Evolutionary conservation across 805 yeast species (phyloP).

Genomic region (Cyberlindnera subsufficiens): DNA sequence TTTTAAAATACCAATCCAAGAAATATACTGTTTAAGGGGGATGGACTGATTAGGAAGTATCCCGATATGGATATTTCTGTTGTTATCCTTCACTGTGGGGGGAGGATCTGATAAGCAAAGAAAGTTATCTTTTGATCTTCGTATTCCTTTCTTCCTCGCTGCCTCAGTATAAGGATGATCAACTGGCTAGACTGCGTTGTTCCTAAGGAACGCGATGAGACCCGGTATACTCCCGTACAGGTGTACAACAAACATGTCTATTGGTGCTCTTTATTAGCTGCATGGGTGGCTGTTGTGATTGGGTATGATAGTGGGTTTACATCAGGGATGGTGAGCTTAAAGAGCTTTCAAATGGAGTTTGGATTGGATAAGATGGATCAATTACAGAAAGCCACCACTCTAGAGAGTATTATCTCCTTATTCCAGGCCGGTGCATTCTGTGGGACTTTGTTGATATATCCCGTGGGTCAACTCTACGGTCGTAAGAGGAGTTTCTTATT

Average conservation of each 20-base stretch:
- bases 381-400: not conserved
- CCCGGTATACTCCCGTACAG: conserved; percentile 5
- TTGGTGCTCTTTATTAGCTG: conserved; percentile 26
- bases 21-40: too few species aligned
- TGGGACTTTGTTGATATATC: conserved; percentile 14
- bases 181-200: not conserved
- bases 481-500: conserved; percentile 7
- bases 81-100: too few species aligned
- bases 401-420: conserved; percentile 9
- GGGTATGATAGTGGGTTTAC: conserved; percentile 23
- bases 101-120: too few species aligned
- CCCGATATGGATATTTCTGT: too few species aligned
- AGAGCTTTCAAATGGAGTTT: conserved; percentile 9
- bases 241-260: conserved; percentile 15
- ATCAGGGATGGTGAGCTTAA: conserved; percentile 11
- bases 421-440: conserved; percentile 19
- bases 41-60: too few species aligned
- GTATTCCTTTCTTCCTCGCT: too few species aligned
- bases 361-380: conserved; percentile 8
- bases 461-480: conserved; percentile 13
- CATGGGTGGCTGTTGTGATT: conserved; percentile 26
- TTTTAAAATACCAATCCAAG: too few species aligned
- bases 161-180: not conserved
- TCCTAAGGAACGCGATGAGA: conserved; percentile 1
- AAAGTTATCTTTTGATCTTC: too few species aligned